Evolutionary conservation across 2,329 filamentous ascomycete genomes (phyloP).

Genomic region (Myriosclerotinia scirpicola): DNA sequence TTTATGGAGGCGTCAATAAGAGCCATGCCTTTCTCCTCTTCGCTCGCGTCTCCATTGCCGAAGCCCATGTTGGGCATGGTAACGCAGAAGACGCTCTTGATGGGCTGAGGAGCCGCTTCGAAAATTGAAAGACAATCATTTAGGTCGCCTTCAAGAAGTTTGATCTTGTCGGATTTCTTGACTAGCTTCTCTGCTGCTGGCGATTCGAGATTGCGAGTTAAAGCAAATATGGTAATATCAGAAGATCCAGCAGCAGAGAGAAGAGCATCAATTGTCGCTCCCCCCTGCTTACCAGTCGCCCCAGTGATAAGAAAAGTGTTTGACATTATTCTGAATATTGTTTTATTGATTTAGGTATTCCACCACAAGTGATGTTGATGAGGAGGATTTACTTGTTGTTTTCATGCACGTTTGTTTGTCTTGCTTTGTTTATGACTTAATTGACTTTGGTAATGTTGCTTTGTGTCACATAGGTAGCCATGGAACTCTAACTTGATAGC

Average conservation of each 20-base stretch:
- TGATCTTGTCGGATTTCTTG: slow-evolving; percentile 47
- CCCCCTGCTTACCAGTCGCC: slow-evolving; percentile 51
- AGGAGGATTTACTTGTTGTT: neutral
- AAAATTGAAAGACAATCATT: slow-evolving; percentile 54
- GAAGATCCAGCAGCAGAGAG: slow-evolving; percentile 36
- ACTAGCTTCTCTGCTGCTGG: slow-evolving; percentile 50
- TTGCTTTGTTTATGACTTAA: slow-evolving; percentile 9
- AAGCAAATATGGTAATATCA: slow-evolving; percentile 53
- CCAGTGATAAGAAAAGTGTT: slow-evolving; percentile 45
- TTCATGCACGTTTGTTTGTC: neutral
- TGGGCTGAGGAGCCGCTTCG: slow-evolving; percentile 38
- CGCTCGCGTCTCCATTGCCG: slow-evolving; percentile 33
- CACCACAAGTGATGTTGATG: slow-evolving; percentile 5
- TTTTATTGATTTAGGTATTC: neutral
- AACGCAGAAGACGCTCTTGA: slow-evolving; percentile 64
- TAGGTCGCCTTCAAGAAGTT: slow-evolving; percentile 57
- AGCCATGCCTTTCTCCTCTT: slow-evolving; percentile 51
- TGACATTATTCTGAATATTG: slow-evolving; percentile 13
- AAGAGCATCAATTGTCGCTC: slow-evolving; percentile 47
- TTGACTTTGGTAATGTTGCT: slow-evolving; percentile 13
- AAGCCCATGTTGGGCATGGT: slow-evolving; percentile 35
- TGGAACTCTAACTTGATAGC: neutral
- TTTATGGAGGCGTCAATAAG: slow-evolving; percentile 53
- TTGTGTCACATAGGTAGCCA: slow-evolving; percentile 3
- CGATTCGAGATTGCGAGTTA: slow-evolving; percentile 56